phyloP scores from a whole-genome alignment of 2,329 filamentous ascomycete species.

The Diaporthe ampelina region DNA sequence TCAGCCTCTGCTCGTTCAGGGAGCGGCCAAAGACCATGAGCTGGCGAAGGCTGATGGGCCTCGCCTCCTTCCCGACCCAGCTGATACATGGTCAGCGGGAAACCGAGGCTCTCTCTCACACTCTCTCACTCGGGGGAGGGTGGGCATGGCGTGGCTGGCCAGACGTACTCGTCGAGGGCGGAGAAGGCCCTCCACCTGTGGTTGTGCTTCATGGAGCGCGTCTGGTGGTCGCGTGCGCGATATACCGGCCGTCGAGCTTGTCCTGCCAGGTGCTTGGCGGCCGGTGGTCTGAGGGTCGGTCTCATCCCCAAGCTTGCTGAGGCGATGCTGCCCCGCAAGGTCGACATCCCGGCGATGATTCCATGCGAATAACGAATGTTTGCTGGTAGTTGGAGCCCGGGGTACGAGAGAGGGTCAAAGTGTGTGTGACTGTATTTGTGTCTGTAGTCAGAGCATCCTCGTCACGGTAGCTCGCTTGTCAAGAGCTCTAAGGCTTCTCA shows the following conservation, averaged over 20 bases:
- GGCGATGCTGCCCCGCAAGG: conserved; percentile 38
- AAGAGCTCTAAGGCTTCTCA: background rate
- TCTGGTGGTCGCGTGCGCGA: conserved; percentile 37
- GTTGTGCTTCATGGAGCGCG: conserved; percentile 46
- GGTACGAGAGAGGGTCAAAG: background rate
- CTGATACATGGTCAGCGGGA: conserved; percentile 59
- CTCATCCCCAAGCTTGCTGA: conserved; percentile 27
- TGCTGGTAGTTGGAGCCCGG: background rate
- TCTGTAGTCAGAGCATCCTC: background rate
- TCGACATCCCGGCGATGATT: conserved; percentile 38
- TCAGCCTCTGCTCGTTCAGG: conserved; percentile 87
- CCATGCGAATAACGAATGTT: conserved; percentile 37
- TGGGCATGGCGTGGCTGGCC: conserved; percentile 34
- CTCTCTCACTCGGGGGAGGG: conserved; percentile 1
- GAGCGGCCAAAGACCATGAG: conserved; percentile 97
- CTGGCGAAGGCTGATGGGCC: conserved; percentile 96
- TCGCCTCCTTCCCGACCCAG: conserved; percentile 92
- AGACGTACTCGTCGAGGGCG: conserved; percentile 73
- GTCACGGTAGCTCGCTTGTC: background rate
- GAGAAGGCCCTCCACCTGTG: conserved; percentile 74
- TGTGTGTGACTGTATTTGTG: too few relatives aligned
- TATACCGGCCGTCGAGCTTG: conserved; percentile 31
- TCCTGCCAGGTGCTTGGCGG: conserved; percentile 19
- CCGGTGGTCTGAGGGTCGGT: conserved; percentile 5
- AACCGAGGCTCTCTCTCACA: conserved; percentile 28